phyloP scores from a whole-genome alignment of 1,284 basidiomycete species.

The Irpex rosettiformis region DNA sequence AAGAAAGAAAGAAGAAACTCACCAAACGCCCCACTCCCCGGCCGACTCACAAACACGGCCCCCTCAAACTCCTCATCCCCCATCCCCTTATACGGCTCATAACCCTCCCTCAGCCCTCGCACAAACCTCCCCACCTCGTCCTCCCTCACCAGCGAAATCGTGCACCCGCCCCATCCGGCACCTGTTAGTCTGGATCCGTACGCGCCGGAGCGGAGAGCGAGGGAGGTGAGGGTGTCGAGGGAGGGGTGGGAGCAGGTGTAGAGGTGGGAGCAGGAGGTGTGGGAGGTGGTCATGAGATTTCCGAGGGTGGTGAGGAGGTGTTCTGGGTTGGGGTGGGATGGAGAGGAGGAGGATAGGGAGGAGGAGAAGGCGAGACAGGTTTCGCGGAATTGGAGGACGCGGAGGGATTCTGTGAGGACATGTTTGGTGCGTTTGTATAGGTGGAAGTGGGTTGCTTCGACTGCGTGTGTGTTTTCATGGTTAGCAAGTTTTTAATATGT shows the following conservation, averaged over 20 bases:
- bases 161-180: conserved; percentile 91
- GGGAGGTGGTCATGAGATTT: conserved; percentile 74
- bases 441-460: conserved; percentile 76
- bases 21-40: conserved; percentile 82
- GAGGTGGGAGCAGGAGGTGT: conserved; percentile 61
- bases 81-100: conserved; percentile 60
- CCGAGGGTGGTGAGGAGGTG: conserved; percentile 48
- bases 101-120: conserved; percentile 51
- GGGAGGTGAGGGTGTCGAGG: conserved; percentile 61
- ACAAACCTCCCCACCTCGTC: conserved; percentile 69
- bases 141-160: conserved; percentile 78
- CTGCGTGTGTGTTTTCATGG: conserved; percentile 31
- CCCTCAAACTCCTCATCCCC: conserved; percentile 59
- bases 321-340: not conserved
- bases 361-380: conserved; percentile 48
- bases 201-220: conserved; percentile 69
- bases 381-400: conserved; percentile 71
- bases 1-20: conserved; percentile 31
- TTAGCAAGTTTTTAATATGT: not conserved
- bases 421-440: conserved; percentile 78
- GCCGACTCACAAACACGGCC: conserved; percentile 82
- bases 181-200: conserved; percentile 48
- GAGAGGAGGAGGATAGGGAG: too few species aligned
- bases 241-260: conserved; percentile 82
- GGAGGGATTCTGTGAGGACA: conserved; percentile 74